Base-by-base conservation (phyloP, 257 asterid genomes). In the Forsythia viridissima region DNA sequence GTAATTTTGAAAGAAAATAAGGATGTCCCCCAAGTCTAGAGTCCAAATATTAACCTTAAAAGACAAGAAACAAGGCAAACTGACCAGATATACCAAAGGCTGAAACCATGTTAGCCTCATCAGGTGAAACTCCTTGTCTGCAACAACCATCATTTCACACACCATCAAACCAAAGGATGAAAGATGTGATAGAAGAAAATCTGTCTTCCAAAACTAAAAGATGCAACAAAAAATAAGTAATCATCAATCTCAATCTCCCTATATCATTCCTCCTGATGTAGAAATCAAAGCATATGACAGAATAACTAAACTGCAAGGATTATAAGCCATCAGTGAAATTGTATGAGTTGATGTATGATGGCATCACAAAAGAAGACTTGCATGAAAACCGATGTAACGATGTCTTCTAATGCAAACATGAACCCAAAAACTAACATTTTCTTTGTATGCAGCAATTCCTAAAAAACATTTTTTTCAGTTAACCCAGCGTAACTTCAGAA, bases 101-200 rank as follows among this genome's bases (percentile, higher is more conserved):
- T 59, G 99, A 95, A 81, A 90, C 80, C 99, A 95, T 95, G 80
- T 91, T 91, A 81, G 96, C 96, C 81, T 95, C 99, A 66, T 95
- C 99, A 51, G 99, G 99, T 79, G 89, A 91, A 72, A 87, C 87
- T 80, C 97, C 99, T 88, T 92, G 97, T 88, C 99, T 95, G 92
- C 87, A 81, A 48, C 72, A 46, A 66, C 11, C 65, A 83, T 41
- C 59, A 81, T 69, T 79, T 65, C 78, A 75, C 78, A 75, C 43
- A 71, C 43, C 51, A 78, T 30, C 6, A 80, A 65, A 73, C 18
- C 55, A 77, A 40, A 41, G 74, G 21, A 24, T 38, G 40, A 38
- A 38, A 38, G 5, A 38, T 4, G 5, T 38, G 40, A 38, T 38
- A 4, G 40, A 38, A 38, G 40, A 38, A 4, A 38, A 38, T 38